Percentiles rank a stretch among this genome's conserved stretches.
These are phyloP conservation scores for Neurospora sp. DNA, from an alignment of 495 filamentous ascomycete species.

Conservation along the genomic window DNA sequence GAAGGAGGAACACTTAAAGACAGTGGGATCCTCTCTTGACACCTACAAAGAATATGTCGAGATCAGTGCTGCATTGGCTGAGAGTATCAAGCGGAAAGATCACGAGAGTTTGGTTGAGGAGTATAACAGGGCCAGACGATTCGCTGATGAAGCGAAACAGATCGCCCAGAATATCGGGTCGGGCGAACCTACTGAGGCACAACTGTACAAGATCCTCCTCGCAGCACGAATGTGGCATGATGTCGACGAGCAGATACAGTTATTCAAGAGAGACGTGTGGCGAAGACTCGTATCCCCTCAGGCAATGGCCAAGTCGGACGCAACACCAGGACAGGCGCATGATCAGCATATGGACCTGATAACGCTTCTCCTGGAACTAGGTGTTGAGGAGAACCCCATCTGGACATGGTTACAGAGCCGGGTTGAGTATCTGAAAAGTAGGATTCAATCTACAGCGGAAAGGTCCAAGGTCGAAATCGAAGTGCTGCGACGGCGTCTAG, in stretches of 20 bases:
- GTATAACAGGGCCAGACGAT: conserved; percentile 66
- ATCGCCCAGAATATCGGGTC: conserved; percentile 46
- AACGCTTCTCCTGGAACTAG: conserved; percentile 74
- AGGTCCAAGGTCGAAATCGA: conserved; percentile 85
- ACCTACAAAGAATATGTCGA: conserved; percentile 72
- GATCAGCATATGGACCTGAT: conserved; percentile 90
- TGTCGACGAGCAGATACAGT: conserved; percentile 70
- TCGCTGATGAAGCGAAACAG: conserved; percentile 61
- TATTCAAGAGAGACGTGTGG: conserved; percentile 87
- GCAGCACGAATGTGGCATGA: conserved; percentile 93
- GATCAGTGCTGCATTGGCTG: conserved; percentile 62
- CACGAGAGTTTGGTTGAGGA: conserved; percentile 81
- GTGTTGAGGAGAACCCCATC: conserved; percentile 91
- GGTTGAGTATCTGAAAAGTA: conserved; percentile 78
- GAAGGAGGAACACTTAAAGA: conserved; percentile 75
- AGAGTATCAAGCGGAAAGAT: conserved; percentile 80
- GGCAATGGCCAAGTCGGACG: conserved; percentile 33
- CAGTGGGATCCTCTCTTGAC: conserved; percentile 62
- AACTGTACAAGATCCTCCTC: conserved; percentile 75
- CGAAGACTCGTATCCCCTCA: conserved; percentile 55
- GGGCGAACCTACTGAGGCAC: conserved; percentile 48
- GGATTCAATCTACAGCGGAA: conserved; percentile 68
- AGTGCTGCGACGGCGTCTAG: conserved; percentile 71
- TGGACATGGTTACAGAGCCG: conserved; percentile 88
- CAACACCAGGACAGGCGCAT: conserved; percentile 36